phyloP scores from a whole-genome alignment of 768 basidiomycete genomes.

The Termitomyces sp. region DNA sequence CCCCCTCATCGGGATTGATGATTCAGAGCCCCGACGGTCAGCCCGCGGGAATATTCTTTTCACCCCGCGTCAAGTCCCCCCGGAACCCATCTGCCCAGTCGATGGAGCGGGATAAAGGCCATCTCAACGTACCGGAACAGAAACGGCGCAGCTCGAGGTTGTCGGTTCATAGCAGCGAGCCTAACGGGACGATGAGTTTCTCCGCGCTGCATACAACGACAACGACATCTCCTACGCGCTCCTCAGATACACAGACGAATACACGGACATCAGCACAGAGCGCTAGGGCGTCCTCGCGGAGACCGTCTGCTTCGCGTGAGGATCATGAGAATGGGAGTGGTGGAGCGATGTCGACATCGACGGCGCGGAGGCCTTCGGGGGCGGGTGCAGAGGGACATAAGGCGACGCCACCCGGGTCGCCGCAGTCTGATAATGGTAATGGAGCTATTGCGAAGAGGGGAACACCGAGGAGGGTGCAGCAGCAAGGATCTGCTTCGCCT shows the following conservation, averaged over 20 bases:
- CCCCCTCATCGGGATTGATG: slow-evolving; percentile 82
- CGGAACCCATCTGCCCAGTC: slow-evolving; percentile 34
- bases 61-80: slow-evolving; percentile 57
- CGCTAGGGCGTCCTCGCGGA: slow-evolving; percentile 8
- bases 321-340: not conserved
- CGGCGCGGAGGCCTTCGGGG: not conserved
- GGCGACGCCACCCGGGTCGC: slow-evolving; percentile 15
- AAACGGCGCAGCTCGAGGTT: slow-evolving; percentile 21
- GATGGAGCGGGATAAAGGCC: slow-evolving; percentile 48
- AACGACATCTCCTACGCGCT: slow-evolving; percentile 16
- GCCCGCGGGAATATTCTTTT: slow-evolving; percentile 95
- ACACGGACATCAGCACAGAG: not conserved
- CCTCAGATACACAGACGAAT: not conserved
- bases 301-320: slow-evolving; percentile 6
- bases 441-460: not conserved
- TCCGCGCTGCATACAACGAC: slow-evolving; percentile 32
- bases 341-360: not conserved
- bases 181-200: slow-evolving; percentile 25
- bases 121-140: slow-evolving; percentile 20
- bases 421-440: slow-evolving; percentile 9
- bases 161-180: slow-evolving; percentile 21
- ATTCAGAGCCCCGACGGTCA: slow-evolving; percentile 93
- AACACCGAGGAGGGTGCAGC: slow-evolving; percentile 8
- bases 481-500: slow-evolving; percentile 10
- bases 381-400: slow-evolving; percentile 6